Conservation (phyloP, 2,329 filamentous ascomycete species). For the Aspergillus caelatus region DNA sequence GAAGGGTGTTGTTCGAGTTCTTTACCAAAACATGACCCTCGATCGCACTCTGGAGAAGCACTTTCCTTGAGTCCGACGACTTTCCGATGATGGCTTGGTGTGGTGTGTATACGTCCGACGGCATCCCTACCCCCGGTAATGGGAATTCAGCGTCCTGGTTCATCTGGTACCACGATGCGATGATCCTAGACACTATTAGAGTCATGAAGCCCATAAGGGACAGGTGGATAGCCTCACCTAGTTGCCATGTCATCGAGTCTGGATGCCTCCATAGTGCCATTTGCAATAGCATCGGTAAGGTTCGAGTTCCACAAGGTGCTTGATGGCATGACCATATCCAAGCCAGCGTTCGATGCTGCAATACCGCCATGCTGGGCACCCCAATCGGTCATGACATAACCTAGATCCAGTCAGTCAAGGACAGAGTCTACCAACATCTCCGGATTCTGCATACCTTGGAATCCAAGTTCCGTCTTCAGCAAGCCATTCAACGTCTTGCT, state of each 20-base stretch:
- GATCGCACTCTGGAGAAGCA: slow-evolving; percentile 53
- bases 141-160: slow-evolving; percentile 24
- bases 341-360: slow-evolving; percentile 25
- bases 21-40: slow-evolving; percentile 61
- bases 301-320: slow-evolving; percentile 26
- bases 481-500: slow-evolving; percentile 74
- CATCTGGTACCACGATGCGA: slow-evolving; percentile 50
- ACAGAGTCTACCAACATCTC: neutral
- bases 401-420: slow-evolving; percentile 43
- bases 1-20: slow-evolving; percentile 54
- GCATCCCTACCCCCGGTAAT: slow-evolving; percentile 28
- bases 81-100: slow-evolving; percentile 52
- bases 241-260: slow-evolving; percentile 65
- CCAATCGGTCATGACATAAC: slow-evolving; percentile 81
- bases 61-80: slow-evolving; percentile 31
- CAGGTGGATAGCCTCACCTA: slow-evolving; percentile 18
- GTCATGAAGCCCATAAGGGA: neutral
- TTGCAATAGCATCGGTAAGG: slow-evolving; percentile 60
- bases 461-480: slow-evolving; percentile 77
- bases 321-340: slow-evolving; percentile 30
- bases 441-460: slow-evolving; percentile 46
- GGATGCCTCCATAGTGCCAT: slow-evolving; percentile 59
- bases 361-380: slow-evolving; percentile 66
- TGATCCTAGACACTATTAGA: slow-evolving; percentile 31
- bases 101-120: slow-evolving; percentile 12